Conservation (phyloP, 305 asterid species). For the Fraxinus sp. region DNA sequence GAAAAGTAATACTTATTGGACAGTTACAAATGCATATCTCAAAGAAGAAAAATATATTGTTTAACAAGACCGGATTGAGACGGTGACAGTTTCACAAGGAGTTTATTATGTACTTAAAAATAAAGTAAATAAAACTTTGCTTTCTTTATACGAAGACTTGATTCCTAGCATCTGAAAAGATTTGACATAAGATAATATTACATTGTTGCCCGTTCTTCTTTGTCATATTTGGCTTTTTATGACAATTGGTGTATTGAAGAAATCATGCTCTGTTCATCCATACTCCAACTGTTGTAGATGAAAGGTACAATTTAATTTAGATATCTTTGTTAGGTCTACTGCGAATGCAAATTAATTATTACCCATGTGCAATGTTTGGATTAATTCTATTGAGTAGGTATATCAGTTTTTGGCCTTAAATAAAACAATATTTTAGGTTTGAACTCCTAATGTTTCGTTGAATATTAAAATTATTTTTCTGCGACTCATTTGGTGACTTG, state of each 20-base stretch:
- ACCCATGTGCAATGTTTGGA: neutral
- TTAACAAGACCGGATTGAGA: neutral
- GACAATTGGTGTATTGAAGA: neutral
- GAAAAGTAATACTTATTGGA: neutral
- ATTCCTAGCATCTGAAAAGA: neutral
- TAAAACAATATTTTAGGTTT: neutral
- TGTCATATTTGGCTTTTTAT: neutral
- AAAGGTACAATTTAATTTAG: neutral
- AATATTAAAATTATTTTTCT: neutral
- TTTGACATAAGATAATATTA: neutral
- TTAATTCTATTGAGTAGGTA: neutral
- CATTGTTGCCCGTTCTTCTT: neutral
- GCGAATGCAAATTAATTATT: neutral
- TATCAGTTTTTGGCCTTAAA: neutral
- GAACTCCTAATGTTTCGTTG: neutral
- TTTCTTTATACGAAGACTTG: neutral
- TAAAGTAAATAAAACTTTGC: neutral
- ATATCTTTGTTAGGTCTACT: neutral
- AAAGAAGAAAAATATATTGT: neutral
- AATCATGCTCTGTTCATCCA: neutral
- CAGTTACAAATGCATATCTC: neutral
- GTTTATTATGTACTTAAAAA: neutral
- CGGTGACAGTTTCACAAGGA: neutral
- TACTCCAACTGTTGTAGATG: neutral
- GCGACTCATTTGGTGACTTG: neutral